A percentile compares a stretch with the other conserved stretches of the same genome.
These are phyloP conservation scores for Annulohypoxylon truncatum DNA, from an alignment of 2,329 filamentous ascomycete genomes.

Conservation along the genomic window DNA sequence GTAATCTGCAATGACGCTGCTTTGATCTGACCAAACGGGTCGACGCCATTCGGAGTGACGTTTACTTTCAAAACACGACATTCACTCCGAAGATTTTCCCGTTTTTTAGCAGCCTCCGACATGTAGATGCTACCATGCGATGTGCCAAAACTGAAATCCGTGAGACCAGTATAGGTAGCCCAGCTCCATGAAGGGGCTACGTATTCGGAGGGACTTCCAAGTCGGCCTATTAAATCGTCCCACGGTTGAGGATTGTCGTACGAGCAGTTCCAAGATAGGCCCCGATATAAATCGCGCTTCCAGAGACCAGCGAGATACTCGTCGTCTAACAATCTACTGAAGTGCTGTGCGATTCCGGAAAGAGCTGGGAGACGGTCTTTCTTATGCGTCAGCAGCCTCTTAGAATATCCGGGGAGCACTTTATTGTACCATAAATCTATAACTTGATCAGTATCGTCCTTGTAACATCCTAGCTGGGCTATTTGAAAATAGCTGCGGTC, in stretches of 20 bases:
- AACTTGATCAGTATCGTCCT: background rate
- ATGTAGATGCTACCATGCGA: no score
- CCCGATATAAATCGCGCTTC: background rate
- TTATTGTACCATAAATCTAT: background rate
- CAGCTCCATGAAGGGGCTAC: constrained; percentile 11
- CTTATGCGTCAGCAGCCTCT: background rate
- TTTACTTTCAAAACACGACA: background rate
- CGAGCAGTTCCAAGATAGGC: background rate
- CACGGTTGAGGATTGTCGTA: background rate
- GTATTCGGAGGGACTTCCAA: background rate
- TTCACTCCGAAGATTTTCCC: background rate
- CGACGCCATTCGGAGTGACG: background rate
- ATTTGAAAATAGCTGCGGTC: no score
- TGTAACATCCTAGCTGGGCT: background rate
- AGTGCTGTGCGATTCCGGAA: background rate
- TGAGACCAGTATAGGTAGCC: background rate
- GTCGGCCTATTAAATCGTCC: background rate
- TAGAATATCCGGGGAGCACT: background rate
- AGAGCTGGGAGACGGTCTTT: constrained; percentile 6
- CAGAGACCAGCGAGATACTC: constrained; percentile 7
- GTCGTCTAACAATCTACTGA: background rate
- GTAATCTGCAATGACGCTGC: constrained; percentile 1
- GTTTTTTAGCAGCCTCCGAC: no score
- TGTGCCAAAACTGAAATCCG: background rate
- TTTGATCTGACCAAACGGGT: constrained; percentile 1